Evolutionary conservation across 2,329 filamentous ascomycete genomes (phyloP).

Genomic region (Fusarium luffae): DNA sequence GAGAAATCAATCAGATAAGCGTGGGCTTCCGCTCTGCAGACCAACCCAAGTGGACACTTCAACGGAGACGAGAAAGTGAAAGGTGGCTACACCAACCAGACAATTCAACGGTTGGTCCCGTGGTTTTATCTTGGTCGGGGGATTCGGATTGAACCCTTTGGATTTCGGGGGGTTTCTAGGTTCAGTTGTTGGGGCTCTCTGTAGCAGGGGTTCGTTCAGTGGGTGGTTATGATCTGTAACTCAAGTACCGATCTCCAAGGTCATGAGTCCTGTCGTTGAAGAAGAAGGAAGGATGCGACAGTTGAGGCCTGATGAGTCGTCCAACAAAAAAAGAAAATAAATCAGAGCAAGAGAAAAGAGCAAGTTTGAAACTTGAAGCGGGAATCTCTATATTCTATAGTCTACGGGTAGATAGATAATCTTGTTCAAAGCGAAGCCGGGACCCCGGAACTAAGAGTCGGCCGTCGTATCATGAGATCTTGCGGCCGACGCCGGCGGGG

Average conservation of each 20-base stretch:
- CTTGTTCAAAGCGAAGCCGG: slow-evolving; percentile 1
- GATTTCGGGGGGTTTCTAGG: slow-evolving; percentile 9
- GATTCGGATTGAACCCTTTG: slow-evolving; percentile 11
- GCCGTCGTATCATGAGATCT: slow-evolving; percentile 33
- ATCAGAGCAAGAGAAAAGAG: not conserved
- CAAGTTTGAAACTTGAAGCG: not conserved
- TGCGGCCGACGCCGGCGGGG: slow-evolving; percentile 15
- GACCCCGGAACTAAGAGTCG: slow-evolving; percentile 10
- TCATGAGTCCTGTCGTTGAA: not conserved
- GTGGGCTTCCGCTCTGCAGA: not conserved
- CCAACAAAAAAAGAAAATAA: not conserved
- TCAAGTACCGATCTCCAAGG: not conserved
- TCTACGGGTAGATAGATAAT: not conserved
- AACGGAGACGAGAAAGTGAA: slow-evolving; percentile 1
- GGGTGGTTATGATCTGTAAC: not conserved
- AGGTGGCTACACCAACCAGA: slow-evolving; percentile 1
- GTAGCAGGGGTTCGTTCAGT: slow-evolving; percentile 8
- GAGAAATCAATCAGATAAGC: not conserved
- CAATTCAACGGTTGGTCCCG: slow-evolving; percentile 23
- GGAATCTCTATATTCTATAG: not conserved
- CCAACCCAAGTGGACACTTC: slow-evolving; percentile 14
- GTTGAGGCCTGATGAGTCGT: not conserved
- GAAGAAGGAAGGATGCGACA: not conserved
- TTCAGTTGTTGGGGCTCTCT: slow-evolving; percentile 26
- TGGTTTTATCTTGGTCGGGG: slow-evolving; percentile 17